phyloP scores from a whole-genome alignment of 768 basidiomycete species.

The Chalciporus piperatus region DNA sequence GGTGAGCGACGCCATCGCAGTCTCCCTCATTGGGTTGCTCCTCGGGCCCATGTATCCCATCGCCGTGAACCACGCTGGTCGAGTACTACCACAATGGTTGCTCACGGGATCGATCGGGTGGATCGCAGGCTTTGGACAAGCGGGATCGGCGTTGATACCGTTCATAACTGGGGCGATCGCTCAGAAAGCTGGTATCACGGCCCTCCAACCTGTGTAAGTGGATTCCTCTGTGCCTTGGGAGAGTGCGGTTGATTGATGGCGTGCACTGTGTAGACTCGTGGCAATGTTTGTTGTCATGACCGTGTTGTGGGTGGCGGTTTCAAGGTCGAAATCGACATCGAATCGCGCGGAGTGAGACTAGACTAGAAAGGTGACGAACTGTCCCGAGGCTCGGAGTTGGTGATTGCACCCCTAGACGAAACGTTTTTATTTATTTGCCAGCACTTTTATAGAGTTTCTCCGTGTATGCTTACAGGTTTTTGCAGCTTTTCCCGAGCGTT shows the following conservation, averaged over 20 bases:
- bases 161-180: conserved; percentile 71
- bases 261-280: conserved; percentile 16
- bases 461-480: no score
- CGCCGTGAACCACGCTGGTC: conserved; percentile 61
- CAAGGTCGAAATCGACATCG: conserved; percentile 5
- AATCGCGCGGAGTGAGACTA: neutral
- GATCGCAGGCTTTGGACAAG: conserved; percentile 63
- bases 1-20: conserved; percentile 47
- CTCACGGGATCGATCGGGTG: conserved; percentile 59
- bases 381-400: no score
- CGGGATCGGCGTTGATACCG: conserved; percentile 65
- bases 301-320: conserved; percentile 35
- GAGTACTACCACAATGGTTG: conserved; percentile 66
- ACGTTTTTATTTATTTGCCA: no score
- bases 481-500: no score
- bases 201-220: conserved; percentile 32
- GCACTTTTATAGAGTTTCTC: no score
- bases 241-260: neutral
- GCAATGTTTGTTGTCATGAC: conserved; percentile 39
- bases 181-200: conserved; percentile 46
- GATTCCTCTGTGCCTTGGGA: neutral
- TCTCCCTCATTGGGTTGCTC: conserved; percentile 50
- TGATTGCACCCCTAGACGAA: no score
- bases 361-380: no score
- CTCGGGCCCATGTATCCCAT: conserved; percentile 49